Percentiles rank a stretch among this genome's conserved stretches.
Conservation (phyloP, 495 filamentous ascomycete species). For the Tuber umbilicatum region DNA sequence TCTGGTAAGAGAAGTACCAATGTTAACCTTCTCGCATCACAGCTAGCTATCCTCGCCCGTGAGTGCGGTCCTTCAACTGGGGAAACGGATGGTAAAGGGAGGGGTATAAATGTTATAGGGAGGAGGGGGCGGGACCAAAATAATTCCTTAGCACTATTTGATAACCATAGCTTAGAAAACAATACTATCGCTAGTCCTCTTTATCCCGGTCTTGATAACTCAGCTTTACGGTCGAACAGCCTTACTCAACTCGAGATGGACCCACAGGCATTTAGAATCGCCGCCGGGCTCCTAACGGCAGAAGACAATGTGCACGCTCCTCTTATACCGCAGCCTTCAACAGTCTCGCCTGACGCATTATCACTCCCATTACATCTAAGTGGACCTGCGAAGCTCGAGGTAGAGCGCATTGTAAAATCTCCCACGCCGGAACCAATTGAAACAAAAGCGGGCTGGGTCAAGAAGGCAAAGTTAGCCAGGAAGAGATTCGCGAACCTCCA, state of each 20-base stretch:
- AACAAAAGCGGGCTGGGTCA: background rate
- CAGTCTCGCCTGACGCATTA: background rate
- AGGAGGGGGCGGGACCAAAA: background rate
- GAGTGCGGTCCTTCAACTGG: background rate
- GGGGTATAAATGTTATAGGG: background rate
- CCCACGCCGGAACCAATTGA: background rate
- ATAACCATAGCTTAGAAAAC: constrained; percentile 4
- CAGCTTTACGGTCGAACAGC: background rate
- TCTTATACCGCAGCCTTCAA: background rate
- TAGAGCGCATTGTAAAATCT: constrained; percentile 1
- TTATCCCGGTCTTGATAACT: background rate
- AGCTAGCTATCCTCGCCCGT: background rate
- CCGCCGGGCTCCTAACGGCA: background rate
- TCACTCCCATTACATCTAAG: background rate
- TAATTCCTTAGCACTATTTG: background rate
- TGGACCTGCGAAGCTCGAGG: background rate
- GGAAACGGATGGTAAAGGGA: background rate
- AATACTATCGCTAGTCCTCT: background rate
- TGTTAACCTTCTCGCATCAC: constrained; percentile 2
- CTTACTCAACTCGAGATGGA: background rate
- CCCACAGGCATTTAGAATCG: background rate
- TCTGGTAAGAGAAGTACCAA: constrained; percentile 4
- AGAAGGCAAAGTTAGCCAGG: background rate
- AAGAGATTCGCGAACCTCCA: constrained; percentile 1
- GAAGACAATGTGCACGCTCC: background rate